These are phyloP conservation scores for Aspergillus pseudonomiae DNA, from an alignment of 2,329 filamentous ascomycete species.

Conservation along the genomic window DNA sequence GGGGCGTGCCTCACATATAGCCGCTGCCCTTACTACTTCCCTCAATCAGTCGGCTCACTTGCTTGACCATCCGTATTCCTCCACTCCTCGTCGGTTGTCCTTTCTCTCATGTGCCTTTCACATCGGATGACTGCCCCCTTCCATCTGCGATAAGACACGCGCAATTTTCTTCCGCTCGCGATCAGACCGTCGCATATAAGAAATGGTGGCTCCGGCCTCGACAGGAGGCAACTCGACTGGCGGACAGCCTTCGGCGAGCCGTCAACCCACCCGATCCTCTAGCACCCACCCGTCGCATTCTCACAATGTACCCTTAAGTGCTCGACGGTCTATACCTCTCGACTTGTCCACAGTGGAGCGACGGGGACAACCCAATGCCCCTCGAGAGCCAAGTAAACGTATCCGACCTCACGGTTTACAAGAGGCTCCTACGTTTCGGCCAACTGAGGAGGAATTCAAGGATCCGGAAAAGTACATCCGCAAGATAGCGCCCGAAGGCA, in stretches of 20 bases:
- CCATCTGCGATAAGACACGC: slow-evolving; percentile 33
- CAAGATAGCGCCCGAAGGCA: slow-evolving; percentile 85
- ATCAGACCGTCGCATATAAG: slow-evolving; percentile 25
- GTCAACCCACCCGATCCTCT: slow-evolving; percentile 43
- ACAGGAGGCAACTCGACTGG: slow-evolving; percentile 41
- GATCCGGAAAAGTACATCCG: slow-evolving; percentile 92
- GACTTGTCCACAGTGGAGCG: slow-evolving; percentile 91
- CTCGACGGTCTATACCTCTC: slow-evolving; percentile 67
- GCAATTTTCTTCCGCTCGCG: slow-evolving; percentile 20
- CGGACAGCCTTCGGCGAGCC: slow-evolving; percentile 36
- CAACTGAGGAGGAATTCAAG: slow-evolving; percentile 90
- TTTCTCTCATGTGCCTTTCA: slow-evolving; percentile 38
- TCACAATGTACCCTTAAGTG: slow-evolving; percentile 63
- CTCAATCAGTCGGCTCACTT: neutral
- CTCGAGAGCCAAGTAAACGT: slow-evolving; percentile 75
- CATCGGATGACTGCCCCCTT: slow-evolving; percentile 31
- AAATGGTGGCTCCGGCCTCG: slow-evolving; percentile 52
- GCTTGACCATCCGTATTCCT: slow-evolving; percentile 7
- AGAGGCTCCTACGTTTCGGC: slow-evolving; percentile 87
- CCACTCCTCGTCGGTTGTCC: slow-evolving; percentile 13
- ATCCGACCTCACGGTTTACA: slow-evolving; percentile 80
- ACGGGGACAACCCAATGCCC: slow-evolving; percentile 77
- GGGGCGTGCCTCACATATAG: slow-evolving; percentile 7
- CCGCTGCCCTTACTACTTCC: neutral
- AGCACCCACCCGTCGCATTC: slow-evolving; percentile 49